Percentiles rank a stretch among this genome's conserved stretches.
phyloP scores from a whole-genome alignment of 108 stramenopile species.

The Conticribra guillardii region DNA sequence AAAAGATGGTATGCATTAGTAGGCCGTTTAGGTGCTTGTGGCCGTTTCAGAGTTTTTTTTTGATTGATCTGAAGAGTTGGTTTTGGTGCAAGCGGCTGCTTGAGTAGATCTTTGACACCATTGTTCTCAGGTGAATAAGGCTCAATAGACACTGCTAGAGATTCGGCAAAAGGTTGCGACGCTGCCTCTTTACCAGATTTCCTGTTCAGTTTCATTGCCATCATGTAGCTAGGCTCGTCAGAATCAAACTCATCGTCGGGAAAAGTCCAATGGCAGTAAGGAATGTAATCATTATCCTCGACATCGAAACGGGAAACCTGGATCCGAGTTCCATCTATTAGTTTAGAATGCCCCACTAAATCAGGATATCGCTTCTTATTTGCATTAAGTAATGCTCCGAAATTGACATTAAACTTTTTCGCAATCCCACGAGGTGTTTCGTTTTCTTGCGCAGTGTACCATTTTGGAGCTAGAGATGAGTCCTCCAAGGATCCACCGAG shows the following conservation, averaged over 20 bases:
- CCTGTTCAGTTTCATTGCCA: slow-evolving; percentile 78
- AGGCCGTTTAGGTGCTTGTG: slow-evolving; percentile 56
- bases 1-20: slow-evolving; percentile 53
- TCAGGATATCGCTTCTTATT: slow-evolving; percentile 71
- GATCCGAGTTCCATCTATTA: slow-evolving; percentile 74
- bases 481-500: not conserved
- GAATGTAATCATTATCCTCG: slow-evolving; percentile 58
- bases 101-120: slow-evolving; percentile 27
- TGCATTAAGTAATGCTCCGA: slow-evolving; percentile 63
- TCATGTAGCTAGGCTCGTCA: slow-evolving; percentile 88
- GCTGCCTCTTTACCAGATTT: slow-evolving; percentile 45
- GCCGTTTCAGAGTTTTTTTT: slow-evolving; percentile 23
- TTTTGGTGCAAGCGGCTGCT: slow-evolving; percentile 23
- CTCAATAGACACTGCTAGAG: slow-evolving; percentile 62
- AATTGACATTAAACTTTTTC: slow-evolving; percentile 65
- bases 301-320: slow-evolving; percentile 76
- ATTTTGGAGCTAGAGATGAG: slow-evolving; percentile 55
- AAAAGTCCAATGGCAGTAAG: slow-evolving; percentile 90
- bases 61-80: slow-evolving; percentile 4
- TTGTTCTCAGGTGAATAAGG: slow-evolving; percentile 38
- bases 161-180: slow-evolving; percentile 55
- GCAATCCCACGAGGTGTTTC: slow-evolving; percentile 84
- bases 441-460: slow-evolving; percentile 81
- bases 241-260: slow-evolving; percentile 76
- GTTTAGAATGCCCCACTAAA: slow-evolving; percentile 58